A percentile compares a stretch with the other conserved stretches of the same genome.
These are phyloP conservation scores for Salix udensis DNA, from an alignment of 345 rosid genomes.

Conservation along the genomic window DNA sequence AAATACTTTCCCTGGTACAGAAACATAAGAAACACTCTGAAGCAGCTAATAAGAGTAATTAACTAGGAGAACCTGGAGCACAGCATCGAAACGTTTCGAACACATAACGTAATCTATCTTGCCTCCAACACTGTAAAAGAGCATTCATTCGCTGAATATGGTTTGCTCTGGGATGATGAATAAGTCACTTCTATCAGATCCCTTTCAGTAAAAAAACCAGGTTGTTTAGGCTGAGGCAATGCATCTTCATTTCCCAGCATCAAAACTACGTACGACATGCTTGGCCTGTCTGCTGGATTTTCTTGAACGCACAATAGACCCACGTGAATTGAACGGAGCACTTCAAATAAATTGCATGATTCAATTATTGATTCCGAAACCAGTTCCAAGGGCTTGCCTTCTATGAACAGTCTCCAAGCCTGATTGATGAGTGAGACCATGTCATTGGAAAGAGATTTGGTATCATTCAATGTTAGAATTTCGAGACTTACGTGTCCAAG, in stretches of 20 bases:
- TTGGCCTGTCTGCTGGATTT: background rate
- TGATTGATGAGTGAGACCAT: background rate
- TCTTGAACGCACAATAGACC: constrained; percentile 4
- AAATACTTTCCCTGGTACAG: too few relatives aligned
- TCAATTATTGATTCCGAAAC: background rate
- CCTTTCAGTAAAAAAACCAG: constrained; percentile 7
- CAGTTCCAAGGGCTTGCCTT: background rate
- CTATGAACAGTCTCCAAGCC: constrained; percentile 4
- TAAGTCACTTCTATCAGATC: background rate
- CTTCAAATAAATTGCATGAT: background rate
- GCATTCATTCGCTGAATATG: background rate
- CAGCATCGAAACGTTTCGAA: background rate
- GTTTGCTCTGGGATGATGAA: background rate
- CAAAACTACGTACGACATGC: constrained; percentile 5
- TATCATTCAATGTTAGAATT: background rate
- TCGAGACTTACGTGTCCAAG: constrained; percentile 9
- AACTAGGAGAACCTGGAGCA: background rate
- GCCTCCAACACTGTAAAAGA: constrained; percentile 5
- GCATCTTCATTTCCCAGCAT: constrained; percentile 1
- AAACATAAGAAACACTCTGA: too few relatives aligned
- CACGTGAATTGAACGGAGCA: background rate
- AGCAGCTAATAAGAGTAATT: too few relatives aligned
- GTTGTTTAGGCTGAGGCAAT: constrained; percentile 6
- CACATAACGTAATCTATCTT: background rate
- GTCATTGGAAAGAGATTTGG: background rate